phyloP scores from a whole-genome alignment of 768 basidiomycete genomes.

The Auriscalpium microsporum region DNA sequence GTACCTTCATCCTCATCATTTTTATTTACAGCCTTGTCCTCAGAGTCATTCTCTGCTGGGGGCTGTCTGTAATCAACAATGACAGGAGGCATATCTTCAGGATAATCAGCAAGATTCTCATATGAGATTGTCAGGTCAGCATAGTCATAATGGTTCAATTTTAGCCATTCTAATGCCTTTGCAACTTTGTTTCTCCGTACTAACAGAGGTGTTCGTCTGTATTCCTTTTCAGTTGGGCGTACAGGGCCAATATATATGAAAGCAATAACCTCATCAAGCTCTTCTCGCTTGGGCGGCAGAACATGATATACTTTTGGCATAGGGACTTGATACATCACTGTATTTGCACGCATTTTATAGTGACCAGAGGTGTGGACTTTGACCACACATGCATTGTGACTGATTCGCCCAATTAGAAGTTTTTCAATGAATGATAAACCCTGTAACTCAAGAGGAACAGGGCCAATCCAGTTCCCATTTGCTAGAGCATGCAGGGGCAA shows the following conservation, averaged over 20 bases:
- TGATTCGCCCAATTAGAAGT: constrained; percentile 3
- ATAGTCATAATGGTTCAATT: too few relatives aligned
- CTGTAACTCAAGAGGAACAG: too few relatives aligned
- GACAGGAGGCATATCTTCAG: constrained; percentile 19
- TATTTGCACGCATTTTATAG: constrained; percentile 28
- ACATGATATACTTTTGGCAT: constrained; percentile 23
- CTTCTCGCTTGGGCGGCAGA: constrained; percentile 24
- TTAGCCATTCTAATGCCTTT: not conserved
- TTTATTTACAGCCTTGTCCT: constrained; percentile 12
- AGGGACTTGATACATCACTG: constrained; percentile 25
- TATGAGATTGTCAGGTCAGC: constrained; percentile 10
- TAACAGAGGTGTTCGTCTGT: constrained; percentile 17
- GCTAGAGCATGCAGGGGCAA: not conserved
- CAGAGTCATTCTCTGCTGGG: not conserved
- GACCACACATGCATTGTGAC: constrained; percentile 15
- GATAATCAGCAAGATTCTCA: constrained; percentile 9
- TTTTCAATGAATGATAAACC: too few relatives aligned
- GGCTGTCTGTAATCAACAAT: constrained; percentile 2
- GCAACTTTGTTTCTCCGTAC: constrained; percentile 5
- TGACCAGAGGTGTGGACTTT: constrained; percentile 4
- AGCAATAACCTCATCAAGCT: constrained; percentile 26
- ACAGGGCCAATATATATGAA: constrained; percentile 26
- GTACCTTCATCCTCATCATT: constrained; percentile 25
- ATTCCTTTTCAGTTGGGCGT: constrained; percentile 17
- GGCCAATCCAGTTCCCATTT: too few relatives aligned